A percentile compares a stretch with the other conserved stretches of the same genome.
phyloP scores from a whole-genome alignment of 495 filamentous ascomycete genomes.

The Trichoderma gamsii region DNA sequence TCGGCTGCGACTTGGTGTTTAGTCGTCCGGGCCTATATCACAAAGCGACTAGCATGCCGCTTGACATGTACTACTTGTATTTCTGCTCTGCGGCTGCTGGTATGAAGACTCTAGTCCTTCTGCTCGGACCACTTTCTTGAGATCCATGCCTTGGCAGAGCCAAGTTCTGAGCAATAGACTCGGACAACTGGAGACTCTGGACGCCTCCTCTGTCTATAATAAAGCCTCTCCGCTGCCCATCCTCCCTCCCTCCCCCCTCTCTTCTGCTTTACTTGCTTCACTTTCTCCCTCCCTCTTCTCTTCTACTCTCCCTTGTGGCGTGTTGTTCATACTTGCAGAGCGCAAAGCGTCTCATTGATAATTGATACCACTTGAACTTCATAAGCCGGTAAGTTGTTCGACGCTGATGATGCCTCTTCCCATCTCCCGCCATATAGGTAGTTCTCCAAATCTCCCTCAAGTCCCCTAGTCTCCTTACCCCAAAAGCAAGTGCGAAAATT shows the following conservation, averaged over 20 bases:
- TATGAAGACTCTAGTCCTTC: not conserved
- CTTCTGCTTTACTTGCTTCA: not conserved
- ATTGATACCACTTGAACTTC: slow-evolving; percentile 4
- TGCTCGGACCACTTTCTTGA: slow-evolving; percentile 12
- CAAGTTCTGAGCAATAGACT: not conserved
- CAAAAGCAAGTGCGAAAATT: slow-evolving; percentile 8
- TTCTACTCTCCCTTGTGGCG: not conserved
- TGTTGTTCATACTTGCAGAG: not conserved
- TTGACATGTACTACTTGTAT: not conserved
- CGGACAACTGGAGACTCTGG: not conserved
- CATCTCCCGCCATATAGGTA: not conserved
- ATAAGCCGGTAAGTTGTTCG: not conserved
- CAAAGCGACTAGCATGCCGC: not conserved
- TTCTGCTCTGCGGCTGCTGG: not conserved
- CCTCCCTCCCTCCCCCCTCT: not conserved
- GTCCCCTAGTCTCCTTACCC: slow-evolving; percentile 8
- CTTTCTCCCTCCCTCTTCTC: not conserved
- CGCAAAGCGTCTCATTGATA: slow-evolving; percentile 11
- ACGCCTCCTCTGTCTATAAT: slow-evolving; percentile 4
- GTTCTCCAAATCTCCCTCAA: not conserved
- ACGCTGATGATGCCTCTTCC: not conserved
- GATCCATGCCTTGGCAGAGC: slow-evolving; percentile 12
- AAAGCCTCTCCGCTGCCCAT: not conserved
- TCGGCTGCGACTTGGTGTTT: slow-evolving; percentile 3
- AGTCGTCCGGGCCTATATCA: not conserved